Conservation (phyloP, 352 stramenopile genomes). For the Blastocystis sp. region DNA sequence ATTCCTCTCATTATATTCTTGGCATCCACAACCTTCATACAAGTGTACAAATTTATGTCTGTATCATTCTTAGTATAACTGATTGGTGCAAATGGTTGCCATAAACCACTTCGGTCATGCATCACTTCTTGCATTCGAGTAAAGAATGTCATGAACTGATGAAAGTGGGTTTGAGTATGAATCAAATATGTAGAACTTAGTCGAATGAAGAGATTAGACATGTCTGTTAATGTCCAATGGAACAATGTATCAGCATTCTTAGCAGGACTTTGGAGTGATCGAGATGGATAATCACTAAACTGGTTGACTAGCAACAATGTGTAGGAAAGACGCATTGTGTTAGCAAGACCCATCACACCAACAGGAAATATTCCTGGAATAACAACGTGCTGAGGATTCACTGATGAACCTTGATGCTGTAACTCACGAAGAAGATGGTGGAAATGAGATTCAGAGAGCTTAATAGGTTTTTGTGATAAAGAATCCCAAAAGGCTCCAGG, state of each 20-base stretch:
- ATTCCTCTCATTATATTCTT: conserved; percentile 51
- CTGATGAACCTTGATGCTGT: neutral
- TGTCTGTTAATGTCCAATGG: conserved; percentile 33
- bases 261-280: neutral
- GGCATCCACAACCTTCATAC: neutral
- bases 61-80: conserved; percentile 23
- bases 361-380: conserved; percentile 43
- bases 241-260: conserved; percentile 36
- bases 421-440: neutral
- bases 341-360: conserved; percentile 25
- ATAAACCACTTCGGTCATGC: neutral
- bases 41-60: conserved; percentile 25
- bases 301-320: neutral
- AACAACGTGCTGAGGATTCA: neutral
- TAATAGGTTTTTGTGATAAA: neutral
- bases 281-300: conserved; percentile 5
- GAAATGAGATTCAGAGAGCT: neutral
- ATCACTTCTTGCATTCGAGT: neutral
- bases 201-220: conserved; percentile 37
- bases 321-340: conserved; percentile 21
- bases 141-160: conserved; percentile 42
- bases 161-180: neutral
- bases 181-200: neutral
- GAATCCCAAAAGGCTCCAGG: conserved; percentile 26
- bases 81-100: conserved; percentile 34